A percentile compares a stretch with the other conserved stretches of the same genome.
Evolutionary conservation across 345 rosid genomes (phyloP).

Genomic region (Lepidium sativum): DNA sequence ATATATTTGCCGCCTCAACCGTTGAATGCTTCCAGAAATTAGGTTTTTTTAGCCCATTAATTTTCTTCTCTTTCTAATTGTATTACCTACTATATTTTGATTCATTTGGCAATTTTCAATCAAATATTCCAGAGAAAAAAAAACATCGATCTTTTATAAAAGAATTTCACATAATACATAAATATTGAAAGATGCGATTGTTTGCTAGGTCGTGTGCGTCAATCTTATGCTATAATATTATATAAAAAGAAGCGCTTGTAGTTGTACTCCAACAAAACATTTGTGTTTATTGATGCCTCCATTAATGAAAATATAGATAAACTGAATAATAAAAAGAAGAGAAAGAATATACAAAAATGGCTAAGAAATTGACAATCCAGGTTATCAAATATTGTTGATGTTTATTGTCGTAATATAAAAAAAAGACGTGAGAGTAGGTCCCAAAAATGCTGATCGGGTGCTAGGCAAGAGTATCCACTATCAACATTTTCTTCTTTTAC

Average conservation of each 20-base stretch:
- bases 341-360: constrained; percentile 20
- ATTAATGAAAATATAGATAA: background rate
- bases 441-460: constrained; percentile 41
- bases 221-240: background rate
- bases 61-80: no score
- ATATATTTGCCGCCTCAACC: no score
- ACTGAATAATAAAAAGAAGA: constrained; percentile 7
- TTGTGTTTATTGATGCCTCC: background rate
- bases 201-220: no score
- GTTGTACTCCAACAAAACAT: background rate
- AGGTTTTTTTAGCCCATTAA: no score
- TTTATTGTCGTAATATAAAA: constrained; percentile 13
- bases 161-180: no score
- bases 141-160: no score
- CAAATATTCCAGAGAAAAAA: no score
- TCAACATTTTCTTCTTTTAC: constrained; percentile 22
- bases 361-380: constrained; percentile 25
- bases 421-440: constrained; percentile 38
- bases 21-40: no score
- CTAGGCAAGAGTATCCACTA: constrained; percentile 60
- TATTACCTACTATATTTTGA: no score
- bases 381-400: constrained; percentile 9
- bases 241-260: background rate
- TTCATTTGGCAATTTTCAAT: no score
- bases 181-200: no score